phyloP scores from a whole-genome alignment of 495 filamentous ascomycete species.

The Neurospora africana region DNA sequence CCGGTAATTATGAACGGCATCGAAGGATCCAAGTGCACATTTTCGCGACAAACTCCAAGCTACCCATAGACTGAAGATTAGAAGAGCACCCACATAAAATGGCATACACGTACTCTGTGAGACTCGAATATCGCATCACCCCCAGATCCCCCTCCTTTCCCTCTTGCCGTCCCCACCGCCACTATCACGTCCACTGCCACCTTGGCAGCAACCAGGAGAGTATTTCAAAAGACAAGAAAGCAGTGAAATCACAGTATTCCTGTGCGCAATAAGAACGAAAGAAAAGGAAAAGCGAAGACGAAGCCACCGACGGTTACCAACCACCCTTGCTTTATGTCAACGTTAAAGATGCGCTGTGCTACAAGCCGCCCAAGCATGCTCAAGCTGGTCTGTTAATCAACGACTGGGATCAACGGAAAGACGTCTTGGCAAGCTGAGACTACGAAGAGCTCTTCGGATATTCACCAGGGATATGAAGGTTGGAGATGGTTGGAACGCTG shows the following conservation, averaged over 20 bases:
- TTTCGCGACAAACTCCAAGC: neutral
- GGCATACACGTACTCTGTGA: neutral
- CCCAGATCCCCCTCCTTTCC: neutral
- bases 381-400: neutral
- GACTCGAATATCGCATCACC: neutral
- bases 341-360: neutral
- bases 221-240: neutral
- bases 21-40: neutral
- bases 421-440: neutral
- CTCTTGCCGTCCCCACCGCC: neutral
- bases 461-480: constrained; percentile 48
- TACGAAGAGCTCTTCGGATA: constrained; percentile 34
- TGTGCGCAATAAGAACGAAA: neutral
- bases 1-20: neutral
- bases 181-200: neutral
- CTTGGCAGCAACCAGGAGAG: neutral
- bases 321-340: neutral
- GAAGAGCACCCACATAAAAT: neutral
- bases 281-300: neutral
- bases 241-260: neutral
- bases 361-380: neutral
- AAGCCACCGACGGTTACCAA: neutral
- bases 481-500: constrained; percentile 19
- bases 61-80: neutral
- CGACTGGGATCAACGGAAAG: neutral